These are phyloP conservation scores for Malus hybrid DNA, from an alignment of 331 rosid species.

Conservation along the genomic window DNA sequence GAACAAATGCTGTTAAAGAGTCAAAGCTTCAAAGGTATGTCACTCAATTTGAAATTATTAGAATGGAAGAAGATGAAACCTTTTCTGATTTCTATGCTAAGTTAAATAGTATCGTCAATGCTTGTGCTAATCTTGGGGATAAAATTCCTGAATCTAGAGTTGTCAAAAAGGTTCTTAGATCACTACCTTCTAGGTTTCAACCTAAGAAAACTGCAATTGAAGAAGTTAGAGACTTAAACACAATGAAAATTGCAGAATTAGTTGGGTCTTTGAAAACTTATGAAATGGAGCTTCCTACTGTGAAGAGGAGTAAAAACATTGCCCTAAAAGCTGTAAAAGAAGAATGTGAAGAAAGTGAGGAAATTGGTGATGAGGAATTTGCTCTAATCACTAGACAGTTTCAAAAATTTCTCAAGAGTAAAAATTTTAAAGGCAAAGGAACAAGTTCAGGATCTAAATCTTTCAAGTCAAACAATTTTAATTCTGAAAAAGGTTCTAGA, in stretches of 20 bases:
- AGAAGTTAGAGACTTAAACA: not conserved
- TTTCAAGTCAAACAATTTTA: too few relatives aligned
- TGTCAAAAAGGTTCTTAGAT: not conserved
- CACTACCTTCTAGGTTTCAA: not conserved
- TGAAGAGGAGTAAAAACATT: too few relatives aligned
- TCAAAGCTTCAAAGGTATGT: not conserved
- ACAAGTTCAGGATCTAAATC: too few relatives aligned
- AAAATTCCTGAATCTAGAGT: not conserved
- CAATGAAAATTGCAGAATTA: not conserved
- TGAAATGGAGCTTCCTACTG: too few relatives aligned
- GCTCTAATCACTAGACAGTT: too few relatives aligned
- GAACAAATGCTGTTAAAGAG: not conserved
- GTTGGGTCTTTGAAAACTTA: not conserved
- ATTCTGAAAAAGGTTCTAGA: too few relatives aligned
- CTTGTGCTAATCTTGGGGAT: not conserved
- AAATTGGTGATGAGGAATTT: too few relatives aligned
- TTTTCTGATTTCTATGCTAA: not conserved
- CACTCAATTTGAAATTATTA: not conserved
- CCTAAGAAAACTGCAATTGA: not conserved
- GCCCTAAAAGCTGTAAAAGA: too few relatives aligned
- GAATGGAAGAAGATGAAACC: not conserved
- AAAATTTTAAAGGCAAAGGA: too few relatives aligned
- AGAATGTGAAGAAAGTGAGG: too few relatives aligned
- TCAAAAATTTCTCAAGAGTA: too few relatives aligned
- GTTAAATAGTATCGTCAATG: not conserved